phyloP scores from a whole-genome alignment of 257 asterid species.

The Solanum corneliomulleri region DNA sequence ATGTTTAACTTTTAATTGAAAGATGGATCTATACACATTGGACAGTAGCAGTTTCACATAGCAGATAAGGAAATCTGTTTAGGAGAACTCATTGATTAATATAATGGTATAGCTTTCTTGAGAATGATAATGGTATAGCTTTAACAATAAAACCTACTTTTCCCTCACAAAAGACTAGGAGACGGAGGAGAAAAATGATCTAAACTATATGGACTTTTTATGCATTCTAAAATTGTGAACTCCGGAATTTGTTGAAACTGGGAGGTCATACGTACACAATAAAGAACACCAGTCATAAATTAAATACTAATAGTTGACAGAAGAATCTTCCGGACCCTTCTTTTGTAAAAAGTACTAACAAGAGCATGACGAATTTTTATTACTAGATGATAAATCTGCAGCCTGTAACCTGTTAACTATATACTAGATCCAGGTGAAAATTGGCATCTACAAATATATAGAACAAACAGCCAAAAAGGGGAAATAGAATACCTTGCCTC shows the following conservation, averaged over 20 bases:
- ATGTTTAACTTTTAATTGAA: not conserved
- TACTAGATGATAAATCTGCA: not conserved
- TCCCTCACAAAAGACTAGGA: not conserved
- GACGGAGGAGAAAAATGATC: not conserved
- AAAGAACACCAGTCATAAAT: not conserved
- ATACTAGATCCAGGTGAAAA: not conserved
- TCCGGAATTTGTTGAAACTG: not conserved
- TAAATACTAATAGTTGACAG: not conserved
- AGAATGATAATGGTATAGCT: not conserved
- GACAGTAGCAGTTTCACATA: not conserved
- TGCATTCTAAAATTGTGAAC: not conserved
- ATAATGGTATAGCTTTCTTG: not conserved
- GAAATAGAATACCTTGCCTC: conserved; percentile 49
- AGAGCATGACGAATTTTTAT: not conserved
- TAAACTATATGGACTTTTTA: not conserved
- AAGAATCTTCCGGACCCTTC: not conserved
- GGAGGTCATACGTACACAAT: not conserved
- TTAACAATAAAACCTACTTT: not conserved
- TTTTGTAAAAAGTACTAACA: not conserved
- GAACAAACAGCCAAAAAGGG: not conserved
- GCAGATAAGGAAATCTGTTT: not conserved
- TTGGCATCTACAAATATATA: not conserved
- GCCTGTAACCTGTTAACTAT: not conserved
- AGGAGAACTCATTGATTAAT: not conserved
- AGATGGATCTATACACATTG: not conserved